phyloP scores from a whole-genome alignment of 2,329 filamentous ascomycete species.

The Stagonosporopsis cucurbitacearum region DNA sequence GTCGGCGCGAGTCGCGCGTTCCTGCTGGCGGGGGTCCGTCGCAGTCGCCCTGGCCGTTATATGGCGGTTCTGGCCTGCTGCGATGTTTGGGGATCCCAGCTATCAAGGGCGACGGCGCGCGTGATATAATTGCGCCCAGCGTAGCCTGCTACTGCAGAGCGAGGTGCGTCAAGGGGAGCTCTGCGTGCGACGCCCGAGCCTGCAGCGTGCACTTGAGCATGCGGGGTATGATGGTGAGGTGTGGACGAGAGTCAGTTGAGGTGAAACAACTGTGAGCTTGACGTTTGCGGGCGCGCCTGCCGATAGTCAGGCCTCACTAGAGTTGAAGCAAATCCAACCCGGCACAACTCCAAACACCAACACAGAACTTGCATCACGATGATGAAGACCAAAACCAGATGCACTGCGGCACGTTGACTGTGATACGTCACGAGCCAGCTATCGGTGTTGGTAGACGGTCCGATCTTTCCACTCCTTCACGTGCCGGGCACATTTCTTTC shows the following conservation, averaged over 20 bases:
- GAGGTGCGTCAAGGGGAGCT: slow-evolving; percentile 1
- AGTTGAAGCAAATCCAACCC: slow-evolving; percentile 6
- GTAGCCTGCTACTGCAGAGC: slow-evolving; percentile 18
- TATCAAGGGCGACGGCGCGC: slow-evolving; percentile 21
- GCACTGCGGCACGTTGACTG: neutral
- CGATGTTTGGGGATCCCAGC: slow-evolving; percentile 38
- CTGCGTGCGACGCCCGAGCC: slow-evolving; percentile 19
- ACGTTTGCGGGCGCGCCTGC: neutral
- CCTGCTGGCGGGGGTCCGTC: slow-evolving; percentile 33
- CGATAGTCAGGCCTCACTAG: slow-evolving; percentile 3
- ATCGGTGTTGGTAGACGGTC: slow-evolving; percentile 7
- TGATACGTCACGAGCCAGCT: slow-evolving; percentile 7
- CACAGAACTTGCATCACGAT: neutral
- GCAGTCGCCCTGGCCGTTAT: slow-evolving; percentile 29
- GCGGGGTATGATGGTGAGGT: slow-evolving; percentile 18
- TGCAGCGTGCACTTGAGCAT: slow-evolving; percentile 25
- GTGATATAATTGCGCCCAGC: slow-evolving; percentile 9
- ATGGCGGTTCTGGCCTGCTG: slow-evolving; percentile 27
- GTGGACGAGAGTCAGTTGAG: slow-evolving; percentile 17
- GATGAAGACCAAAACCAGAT: too few relatives aligned
- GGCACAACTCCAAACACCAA: slow-evolving; percentile 3
- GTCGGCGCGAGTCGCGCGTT: slow-evolving; percentile 27
- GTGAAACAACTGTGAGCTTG: slow-evolving; percentile 15
- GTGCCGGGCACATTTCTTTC: slow-evolving; percentile 1
- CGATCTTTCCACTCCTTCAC: slow-evolving; percentile 7